Evolutionary conservation across 2,329 filamentous ascomycete species (phyloP).

Genomic region (Fusarium odoratissimum): DNA sequence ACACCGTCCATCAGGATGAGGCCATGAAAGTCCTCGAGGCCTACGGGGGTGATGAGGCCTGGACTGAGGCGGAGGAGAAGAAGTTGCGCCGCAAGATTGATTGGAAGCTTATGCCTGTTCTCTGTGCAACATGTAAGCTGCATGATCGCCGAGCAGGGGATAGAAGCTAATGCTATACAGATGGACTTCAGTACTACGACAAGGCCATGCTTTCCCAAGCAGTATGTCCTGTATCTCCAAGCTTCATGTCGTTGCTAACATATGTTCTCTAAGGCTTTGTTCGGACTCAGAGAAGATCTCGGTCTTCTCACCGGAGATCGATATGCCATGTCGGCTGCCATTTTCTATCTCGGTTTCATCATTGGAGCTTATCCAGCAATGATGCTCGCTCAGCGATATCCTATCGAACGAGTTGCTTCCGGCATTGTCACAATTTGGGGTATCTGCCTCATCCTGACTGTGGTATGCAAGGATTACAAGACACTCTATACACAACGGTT

Average conservation of each 20-base stretch:
- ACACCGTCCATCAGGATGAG: constrained; percentile 40
- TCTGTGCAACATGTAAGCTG: constrained; percentile 58
- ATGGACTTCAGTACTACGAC: constrained; percentile 57
- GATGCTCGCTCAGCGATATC: constrained; percentile 56
- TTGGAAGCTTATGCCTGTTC: constrained; percentile 55
- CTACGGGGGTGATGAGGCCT: constrained; percentile 56
- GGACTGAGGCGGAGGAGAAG: constrained; percentile 57
- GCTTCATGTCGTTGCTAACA: not conserved
- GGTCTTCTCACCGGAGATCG: constrained; percentile 54
- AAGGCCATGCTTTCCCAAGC: constrained; percentile 67
- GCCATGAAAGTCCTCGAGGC: constrained; percentile 54
- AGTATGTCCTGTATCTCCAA: constrained; percentile 44
- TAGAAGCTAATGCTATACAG: not conserved
- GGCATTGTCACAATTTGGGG: constrained; percentile 50
- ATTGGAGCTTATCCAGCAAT: constrained; percentile 58
- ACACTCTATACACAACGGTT: constrained; percentile 61
- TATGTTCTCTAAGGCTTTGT: constrained; percentile 19
- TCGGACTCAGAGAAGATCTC: constrained; percentile 34
- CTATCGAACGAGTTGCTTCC: constrained; percentile 58
- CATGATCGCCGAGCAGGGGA: not conserved
- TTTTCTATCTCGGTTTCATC: constrained; percentile 63
- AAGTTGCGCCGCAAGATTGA: constrained; percentile 50
- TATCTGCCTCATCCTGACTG: constrained; percentile 52
- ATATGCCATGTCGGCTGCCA: constrained; percentile 57
- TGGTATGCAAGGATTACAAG: constrained; percentile 51